phyloP scores from a whole-genome alignment of 129 eudicot species.

The Escallonia herrerae region DNA sequence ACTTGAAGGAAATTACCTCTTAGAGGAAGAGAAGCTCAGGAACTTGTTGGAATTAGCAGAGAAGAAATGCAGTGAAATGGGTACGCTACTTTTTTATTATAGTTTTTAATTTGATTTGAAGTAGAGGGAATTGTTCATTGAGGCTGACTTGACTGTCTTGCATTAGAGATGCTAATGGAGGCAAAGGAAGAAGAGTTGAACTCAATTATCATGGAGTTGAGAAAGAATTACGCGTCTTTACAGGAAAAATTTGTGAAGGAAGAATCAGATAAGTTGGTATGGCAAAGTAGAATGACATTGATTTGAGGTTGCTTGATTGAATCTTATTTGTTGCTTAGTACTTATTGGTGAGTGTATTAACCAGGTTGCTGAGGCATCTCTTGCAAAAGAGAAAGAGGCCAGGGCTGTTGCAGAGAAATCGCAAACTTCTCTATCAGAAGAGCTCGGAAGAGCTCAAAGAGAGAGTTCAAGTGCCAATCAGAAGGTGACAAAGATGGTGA shows the following conservation, averaged over 20 bases:
- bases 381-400: constrained; percentile 68
- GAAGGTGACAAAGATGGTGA: constrained; percentile 36
- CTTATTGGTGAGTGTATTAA: neutral
- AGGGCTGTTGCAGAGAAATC: constrained; percentile 58
- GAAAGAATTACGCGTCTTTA: constrained; percentile 33
- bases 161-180: constrained; percentile 59
- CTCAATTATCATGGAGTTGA: constrained; percentile 58
- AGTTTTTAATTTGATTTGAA: neutral
- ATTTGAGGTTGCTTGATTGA: neutral
- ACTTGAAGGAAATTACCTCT: constrained; percentile 45
- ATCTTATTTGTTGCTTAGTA: constrained; percentile 2
- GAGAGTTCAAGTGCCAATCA: constrained; percentile 60
- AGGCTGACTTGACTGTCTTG: neutral
- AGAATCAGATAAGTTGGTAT: constrained; percentile 76
- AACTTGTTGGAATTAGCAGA: constrained; percentile 59
- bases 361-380: constrained; percentile 72
- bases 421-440: constrained; percentile 56
- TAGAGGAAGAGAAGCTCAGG: constrained; percentile 56
- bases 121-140: neutral
- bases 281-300: constrained; percentile 2
- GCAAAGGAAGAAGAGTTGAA: constrained; percentile 82
- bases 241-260: constrained; percentile 63
- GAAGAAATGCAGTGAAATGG: constrained; percentile 70
- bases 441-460: constrained; percentile 64
- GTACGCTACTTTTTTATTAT: constrained; percentile 27